phyloP scores from a whole-genome alignment of 805 yeast species.

The Cyberlindnera misumaiensis region DNA sequence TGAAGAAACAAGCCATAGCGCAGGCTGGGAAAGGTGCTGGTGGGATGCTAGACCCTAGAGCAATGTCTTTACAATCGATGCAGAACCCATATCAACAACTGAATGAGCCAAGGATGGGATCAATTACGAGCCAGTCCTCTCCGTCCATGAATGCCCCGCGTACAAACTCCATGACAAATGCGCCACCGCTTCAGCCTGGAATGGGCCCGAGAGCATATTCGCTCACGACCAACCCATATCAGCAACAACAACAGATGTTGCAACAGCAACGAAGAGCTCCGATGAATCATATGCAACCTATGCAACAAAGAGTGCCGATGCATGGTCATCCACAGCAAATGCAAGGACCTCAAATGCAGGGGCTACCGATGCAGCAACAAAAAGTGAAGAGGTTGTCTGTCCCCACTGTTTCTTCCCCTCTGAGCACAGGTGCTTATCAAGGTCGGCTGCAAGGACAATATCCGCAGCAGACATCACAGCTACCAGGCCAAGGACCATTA shows the following conservation, averaged over 20 bases:
- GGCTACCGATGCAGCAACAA: too few species aligned
- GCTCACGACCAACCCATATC: constrained; percentile 17
- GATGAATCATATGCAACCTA: constrained; percentile 3
- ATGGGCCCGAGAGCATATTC: constrained; percentile 17
- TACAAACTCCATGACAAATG: constrained; percentile 13
- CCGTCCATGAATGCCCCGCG: constrained; percentile 7
- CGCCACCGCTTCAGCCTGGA: constrained; percentile 4
- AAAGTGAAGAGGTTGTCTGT: constrained; percentile 12
- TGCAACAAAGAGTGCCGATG: constrained; percentile 5
- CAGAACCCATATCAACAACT: constrained; percentile 18
- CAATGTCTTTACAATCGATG: constrained; percentile 36
- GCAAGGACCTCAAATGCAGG: too few species aligned
- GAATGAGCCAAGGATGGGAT: constrained; percentile 26
- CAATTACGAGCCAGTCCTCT: constrained; percentile 33
- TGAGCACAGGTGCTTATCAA: constrained; percentile 6
- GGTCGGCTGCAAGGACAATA: constrained; percentile 8
- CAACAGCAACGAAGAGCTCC: constrained; percentile 2
- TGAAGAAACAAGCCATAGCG: constrained; percentile 50
- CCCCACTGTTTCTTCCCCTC: constrained; percentile 17
- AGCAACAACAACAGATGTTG: constrained; percentile 5
- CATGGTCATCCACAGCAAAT: constrained; percentile 5
- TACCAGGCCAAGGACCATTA: too few species aligned
- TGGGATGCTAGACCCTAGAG: constrained; percentile 29
- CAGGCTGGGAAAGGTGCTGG: constrained; percentile 32
- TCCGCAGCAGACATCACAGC: too few species aligned